Base-by-base conservation (phyloP, 2,329 filamentous ascomycete genomes). In the Volutella citrinella region DNA sequence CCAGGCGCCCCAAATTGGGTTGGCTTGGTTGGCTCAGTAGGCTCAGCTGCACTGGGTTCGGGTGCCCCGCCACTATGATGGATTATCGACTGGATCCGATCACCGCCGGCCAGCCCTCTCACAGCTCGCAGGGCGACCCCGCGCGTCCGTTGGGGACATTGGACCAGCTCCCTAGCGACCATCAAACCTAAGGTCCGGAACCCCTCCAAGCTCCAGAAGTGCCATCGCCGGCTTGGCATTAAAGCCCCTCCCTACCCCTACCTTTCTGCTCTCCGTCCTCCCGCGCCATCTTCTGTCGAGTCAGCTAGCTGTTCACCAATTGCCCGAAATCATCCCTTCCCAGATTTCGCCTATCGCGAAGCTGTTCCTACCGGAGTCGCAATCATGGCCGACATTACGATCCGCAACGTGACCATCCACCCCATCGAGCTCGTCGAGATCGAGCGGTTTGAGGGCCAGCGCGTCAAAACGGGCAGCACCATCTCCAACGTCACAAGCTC, bases 331-430 rank as follows among this genome's bases (percentile, higher is more conserved):
- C 13, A 19, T 27, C 27, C 18, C 15, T 16, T 23, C 20, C 18
- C 16, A 23, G 17, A 14, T 26, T 31, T 19, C 20, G n/a, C n/a
- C n/a, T n/a, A n/a, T n/a, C n/a, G n/a, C n/a, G n/a, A n/a, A n/a
- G n/a, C n/a, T n/a, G n/a, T n/a, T n/a, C n/a, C n/a, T n/a, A n/a
- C n/a, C n/a, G n/a, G n/a, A n/a, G 20, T 22, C 27, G 27, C 38
- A 49, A 45, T 37, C 36, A 76, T 76, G 72, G 61, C 67, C 13
- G 61, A 65, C 37, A 67, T 95, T 48, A 85, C 76, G 5, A 78
- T 96, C 52, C 87, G 90, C 52, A 96, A 96, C 61, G 68, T 95
- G 46, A 91, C 87, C 27, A 70, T 77, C 37, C 81, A 76, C 30
- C 72, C 80, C n/a, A 68, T 95, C 35, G 78, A 82, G 48, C 74